Base-by-base conservation (phyloP, 2,329 filamentous ascomycete genomes). In the Xylaria sp. region DNA sequence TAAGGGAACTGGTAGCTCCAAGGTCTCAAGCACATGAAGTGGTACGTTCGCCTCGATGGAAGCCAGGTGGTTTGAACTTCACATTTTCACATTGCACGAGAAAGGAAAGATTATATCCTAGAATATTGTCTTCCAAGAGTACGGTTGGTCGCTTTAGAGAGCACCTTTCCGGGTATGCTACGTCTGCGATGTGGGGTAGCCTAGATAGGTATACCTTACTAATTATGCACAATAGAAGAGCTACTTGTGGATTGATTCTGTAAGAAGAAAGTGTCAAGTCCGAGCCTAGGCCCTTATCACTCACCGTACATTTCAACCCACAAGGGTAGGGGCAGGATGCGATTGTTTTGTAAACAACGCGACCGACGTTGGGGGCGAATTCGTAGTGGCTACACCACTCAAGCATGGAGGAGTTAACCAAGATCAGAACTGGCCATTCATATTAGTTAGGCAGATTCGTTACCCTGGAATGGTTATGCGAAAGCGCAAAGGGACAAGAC, bases 281-380 rank as follows among this genome's bases (percentile, higher is more conserved):
- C 2, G 20, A 46, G 45, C 45, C 45, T 46, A 25, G 20, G 12
- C 20, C 45, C 45, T 46, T 46, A 25, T 46, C 45, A 48, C 45
- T 50, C 46, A 36, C 50, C 50, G 28, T 13, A 52, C 7, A 32
- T 23, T 20, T 55, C 30, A 28, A 41, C 20, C 25, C 12, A 20
- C 23, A 39, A 56, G 23, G n/a, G 20, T 55, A 36, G 6, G 18
- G n/a, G 36, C 18, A 20, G 13, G 48, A 32, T 36, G 30, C n/a
- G 12, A 8, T 39, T 56, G 53, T 46, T 36, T 56, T 48, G 32
- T 56, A 36, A 45, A 56, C 50, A 56, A 36, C n/a, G 52, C 32
- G 50, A 56, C 23, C n/a, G 45, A 25, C 18, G 30, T 43, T 18
- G 20, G 36, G 34, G 18, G 32, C 30, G 9, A 63, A 28, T 34